Percentiles rank a stretch among this genome's conserved stretches.
Conservation (phyloP, 2,329 filamentous ascomycete genomes). For the Reticulascus tulasneorum region DNA sequence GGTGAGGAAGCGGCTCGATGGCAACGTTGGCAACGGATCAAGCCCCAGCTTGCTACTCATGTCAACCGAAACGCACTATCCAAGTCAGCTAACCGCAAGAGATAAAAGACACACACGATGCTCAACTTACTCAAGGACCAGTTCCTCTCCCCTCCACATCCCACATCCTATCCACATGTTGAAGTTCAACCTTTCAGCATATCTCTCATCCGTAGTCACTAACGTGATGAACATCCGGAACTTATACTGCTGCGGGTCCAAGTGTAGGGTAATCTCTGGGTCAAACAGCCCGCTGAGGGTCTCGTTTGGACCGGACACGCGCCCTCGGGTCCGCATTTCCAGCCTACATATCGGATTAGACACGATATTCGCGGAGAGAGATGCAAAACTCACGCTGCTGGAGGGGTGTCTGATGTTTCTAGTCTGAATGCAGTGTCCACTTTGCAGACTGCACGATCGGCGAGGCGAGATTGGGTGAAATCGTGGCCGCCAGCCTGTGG, state of each 20-base stretch:
- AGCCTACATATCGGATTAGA: background rate
- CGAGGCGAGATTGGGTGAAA: background rate
- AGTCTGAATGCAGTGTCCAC: slow-evolving; percentile 36
- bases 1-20: too few species aligned
- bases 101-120: too few species aligned
- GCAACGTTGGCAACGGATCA: too few species aligned
- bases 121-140: slow-evolving; percentile 8
- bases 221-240: slow-evolving; percentile 45
- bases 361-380: background rate
- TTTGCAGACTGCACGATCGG: too few species aligned
- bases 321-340: slow-evolving; percentile 32
- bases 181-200: slow-evolving; percentile 42
- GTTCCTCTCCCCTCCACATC: slow-evolving; percentile 26
- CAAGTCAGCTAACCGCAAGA: too few species aligned
- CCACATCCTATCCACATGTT: slow-evolving; percentile 45
- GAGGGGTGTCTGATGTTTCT: slow-evolving; percentile 39
- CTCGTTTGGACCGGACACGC: slow-evolving; percentile 39
- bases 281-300: slow-evolving; percentile 32
- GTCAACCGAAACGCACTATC: too few species aligned
- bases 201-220: slow-evolving; percentile 44
- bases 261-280: slow-evolving; percentile 23
- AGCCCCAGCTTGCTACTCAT: too few species aligned
- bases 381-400: slow-evolving; percentile 22
- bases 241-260: slow-evolving; percentile 37
- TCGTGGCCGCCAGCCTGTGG: background rate